A percentile compares a stretch with the other conserved stretches of the same genome.
Conservation (phyloP, 169 alveolate genomes). For the Perkinsus marinus region DNA sequence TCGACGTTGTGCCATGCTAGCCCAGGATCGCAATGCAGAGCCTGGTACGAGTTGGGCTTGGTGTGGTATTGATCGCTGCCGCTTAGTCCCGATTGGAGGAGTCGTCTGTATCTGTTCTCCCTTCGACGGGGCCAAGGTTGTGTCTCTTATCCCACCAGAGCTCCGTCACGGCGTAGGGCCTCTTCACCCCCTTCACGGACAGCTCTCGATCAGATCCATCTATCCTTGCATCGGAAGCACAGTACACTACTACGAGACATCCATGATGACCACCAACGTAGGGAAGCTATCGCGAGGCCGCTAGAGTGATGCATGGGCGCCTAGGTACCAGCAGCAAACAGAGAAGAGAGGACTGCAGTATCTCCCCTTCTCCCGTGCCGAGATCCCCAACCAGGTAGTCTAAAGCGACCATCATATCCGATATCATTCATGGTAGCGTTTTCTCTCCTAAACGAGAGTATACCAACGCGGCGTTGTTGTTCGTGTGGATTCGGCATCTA, state of each 20-base stretch:
- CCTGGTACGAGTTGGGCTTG: too few relatives aligned
- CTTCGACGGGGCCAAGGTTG: not conserved
- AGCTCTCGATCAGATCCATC: not conserved
- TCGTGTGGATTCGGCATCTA: not conserved
- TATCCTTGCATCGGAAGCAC: not conserved
- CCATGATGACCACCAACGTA: not conserved
- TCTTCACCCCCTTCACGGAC: not conserved
- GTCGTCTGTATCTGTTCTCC: not conserved
- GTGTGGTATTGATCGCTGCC: not conserved
- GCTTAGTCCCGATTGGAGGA: not conserved
- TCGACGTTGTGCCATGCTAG: not conserved
- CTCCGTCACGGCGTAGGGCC: not conserved
- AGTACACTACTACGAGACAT: not conserved
- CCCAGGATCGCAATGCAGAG: not conserved
- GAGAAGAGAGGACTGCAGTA: too few relatives aligned
- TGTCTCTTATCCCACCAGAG: not conserved
- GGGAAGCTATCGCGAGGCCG: not conserved
- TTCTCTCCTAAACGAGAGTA: not conserved
- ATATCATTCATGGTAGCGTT: too few relatives aligned
- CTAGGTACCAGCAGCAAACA: too few relatives aligned
- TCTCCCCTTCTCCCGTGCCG: too few relatives aligned
- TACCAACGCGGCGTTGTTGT: not conserved
- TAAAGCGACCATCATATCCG: too few relatives aligned
- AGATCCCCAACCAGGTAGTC: too few relatives aligned
- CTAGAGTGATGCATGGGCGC: too few relatives aligned